These are phyloP conservation scores for Pseudogymnoascus sp. DNA, from an alignment of 2,329 filamentous ascomycete species.

Conservation along the genomic window DNA sequence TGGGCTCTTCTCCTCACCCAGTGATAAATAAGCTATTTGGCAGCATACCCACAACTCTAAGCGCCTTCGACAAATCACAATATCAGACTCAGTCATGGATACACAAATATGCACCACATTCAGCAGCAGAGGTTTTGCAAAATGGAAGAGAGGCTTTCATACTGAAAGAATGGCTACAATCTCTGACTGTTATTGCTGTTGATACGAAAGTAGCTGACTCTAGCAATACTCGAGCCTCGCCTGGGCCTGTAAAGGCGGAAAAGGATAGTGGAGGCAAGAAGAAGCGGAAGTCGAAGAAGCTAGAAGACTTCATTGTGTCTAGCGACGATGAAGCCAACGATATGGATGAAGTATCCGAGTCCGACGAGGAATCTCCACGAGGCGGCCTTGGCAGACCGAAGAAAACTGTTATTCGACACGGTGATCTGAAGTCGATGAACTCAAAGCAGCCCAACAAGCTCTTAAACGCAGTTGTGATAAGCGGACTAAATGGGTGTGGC, in stretches of 20 bases:
- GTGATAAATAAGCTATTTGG: conserved; percentile 54
- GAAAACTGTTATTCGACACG: conserved; percentile 49
- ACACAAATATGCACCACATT: conserved; percentile 75
- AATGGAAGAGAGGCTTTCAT: conserved; percentile 60
- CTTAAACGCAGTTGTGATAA: conserved; percentile 77
- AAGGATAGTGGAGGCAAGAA: conserved; percentile 47
- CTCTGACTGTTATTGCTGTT: conserved; percentile 69
- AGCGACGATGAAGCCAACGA: conserved; percentile 68
- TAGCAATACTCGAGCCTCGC: conserved; percentile 16
- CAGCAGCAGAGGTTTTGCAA: conserved; percentile 69
- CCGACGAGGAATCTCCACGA: conserved; percentile 42
- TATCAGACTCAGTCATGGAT: conserved; percentile 71
- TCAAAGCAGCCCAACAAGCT: conserved; percentile 43
- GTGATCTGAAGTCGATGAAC: conserved; percentile 30
- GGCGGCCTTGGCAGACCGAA: conserved; percentile 35
- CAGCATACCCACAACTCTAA: conserved; percentile 55
- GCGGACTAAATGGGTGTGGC: conserved; percentile 81
- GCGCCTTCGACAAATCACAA: conserved; percentile 71
- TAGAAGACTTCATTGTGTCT: conserved; percentile 74
- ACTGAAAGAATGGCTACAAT: conserved; percentile 74
- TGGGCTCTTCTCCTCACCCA: conserved; percentile 39
- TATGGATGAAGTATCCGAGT: conserved; percentile 61
- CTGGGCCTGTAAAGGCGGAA: conserved; percentile 25
- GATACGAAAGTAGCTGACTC: conserved; percentile 46
- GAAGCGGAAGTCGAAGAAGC: conserved; percentile 57